Evolutionary conservation across 495 filamentous ascomycete species (phyloP), one percentile per base, ranked within the genome.

Genomic region (Daldinia caldariorum): DNA sequence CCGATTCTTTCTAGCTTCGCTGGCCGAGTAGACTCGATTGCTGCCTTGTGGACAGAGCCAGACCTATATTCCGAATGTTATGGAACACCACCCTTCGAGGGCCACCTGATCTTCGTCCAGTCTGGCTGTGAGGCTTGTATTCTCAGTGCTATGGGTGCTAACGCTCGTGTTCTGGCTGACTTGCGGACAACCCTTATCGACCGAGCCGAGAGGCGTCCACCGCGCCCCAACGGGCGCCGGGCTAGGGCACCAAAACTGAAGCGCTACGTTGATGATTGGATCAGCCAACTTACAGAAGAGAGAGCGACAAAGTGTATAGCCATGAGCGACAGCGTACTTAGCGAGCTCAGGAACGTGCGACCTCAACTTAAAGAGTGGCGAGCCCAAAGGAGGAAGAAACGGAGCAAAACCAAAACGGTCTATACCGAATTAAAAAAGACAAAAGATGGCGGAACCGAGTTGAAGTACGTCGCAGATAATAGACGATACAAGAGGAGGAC

Each of bases 61-160:
- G 67, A 67, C 0, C 51, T 78, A 16, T 82, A 82, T 41, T 61
- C 66, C 26, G 20, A 75, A 37, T 69, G 67, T 34, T 76, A 70
- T 22, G 75, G 76, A 16, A 45, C 53, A 5, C 67, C 69, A 4
- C 72, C 71, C 9, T 69, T 67, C 41, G 71, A 72, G 39, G 64
- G 26, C 13, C 63, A 69, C 32, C 76, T 76, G 32, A 51, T 75
- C 35, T 73, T 59, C 20, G 75, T 82, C 0, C 53, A 22, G 29
- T 77, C 71, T 1, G 69, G 77, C 4, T 86, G 83, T 47, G 73
- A 81, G 54, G 83, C 82, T n/a, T 86, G 83, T 61, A 79, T 83
- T 32, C 67, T 86, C 12, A 72, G 77, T 1, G 73, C 74, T 14
- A 53, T 86, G 0, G 82, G 83, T n/a, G 80, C 78, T 1, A 77